Base-by-base conservation (phyloP, 768 basidiomycete species). In the Ramaria sp. region DNA sequence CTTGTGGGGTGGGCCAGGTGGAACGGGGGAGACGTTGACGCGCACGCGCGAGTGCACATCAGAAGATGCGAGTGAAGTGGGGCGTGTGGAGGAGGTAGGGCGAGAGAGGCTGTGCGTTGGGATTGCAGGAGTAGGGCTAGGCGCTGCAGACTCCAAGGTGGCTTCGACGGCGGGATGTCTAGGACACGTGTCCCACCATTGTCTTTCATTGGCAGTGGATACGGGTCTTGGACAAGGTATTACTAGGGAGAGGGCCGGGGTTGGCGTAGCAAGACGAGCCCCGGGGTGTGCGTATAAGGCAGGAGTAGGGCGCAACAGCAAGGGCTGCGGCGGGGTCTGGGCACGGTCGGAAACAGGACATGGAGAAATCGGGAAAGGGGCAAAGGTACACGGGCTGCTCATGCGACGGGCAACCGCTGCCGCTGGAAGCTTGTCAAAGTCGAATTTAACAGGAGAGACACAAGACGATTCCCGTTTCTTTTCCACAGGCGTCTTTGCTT, bases 341-440 rank as follows among this genome's bases (percentile, higher is more conserved):
- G n/a, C 15, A 33, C 11, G 47, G 48, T 4, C 45, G 31, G 15
- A 43, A 10, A 41, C 5, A 39, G 31, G 46, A 37, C 22, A 48
- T 7, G 22, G 45, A 20, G 33, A 30, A 22, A 30, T 12, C 7
- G 45, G 45, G 17, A n/a, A 47, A 47, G 45, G 45, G 9, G 27
- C 3, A 47, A 47, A 22, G 45, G 45, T 22, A 17, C 45, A 5
- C 20, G 34, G 34, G 34, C 34, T 43, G 42, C 42, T 43, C 20
- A n/a, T 43, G 42, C 42, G 42, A n/a, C 42, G 17, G 48, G 48
- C 48, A 42, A 31, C 33, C 11, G 37, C 22, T 20, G 38, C 55
- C 58, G 54, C 59, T 13, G 70, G 70, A n/a, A 72, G 65, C 15
- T 65, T 66, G 57, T 71, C 69, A 50, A 71, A 72, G 59, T 72